These are phyloP conservation scores for Pseudogymnoascus sp. DNA, from an alignment of 2,329 filamentous ascomycete genomes.

Conservation along the genomic window DNA sequence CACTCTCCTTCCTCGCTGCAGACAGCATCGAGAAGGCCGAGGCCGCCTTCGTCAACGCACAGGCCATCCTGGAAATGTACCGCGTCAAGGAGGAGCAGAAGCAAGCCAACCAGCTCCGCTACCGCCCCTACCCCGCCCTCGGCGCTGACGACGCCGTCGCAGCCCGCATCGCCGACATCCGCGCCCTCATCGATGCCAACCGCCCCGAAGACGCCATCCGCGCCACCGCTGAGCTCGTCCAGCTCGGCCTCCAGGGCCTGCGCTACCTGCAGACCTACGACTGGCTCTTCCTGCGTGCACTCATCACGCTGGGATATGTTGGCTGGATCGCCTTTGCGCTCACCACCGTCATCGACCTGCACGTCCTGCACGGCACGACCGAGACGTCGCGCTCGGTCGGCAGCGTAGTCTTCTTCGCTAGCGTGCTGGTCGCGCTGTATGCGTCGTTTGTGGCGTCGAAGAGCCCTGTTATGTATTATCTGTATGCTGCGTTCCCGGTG, in stretches of 20 bases:
- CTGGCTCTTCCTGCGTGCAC: constrained; percentile 85
- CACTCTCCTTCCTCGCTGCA: constrained; percentile 71
- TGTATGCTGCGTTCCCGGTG: constrained; percentile 84
- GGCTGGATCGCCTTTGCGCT: constrained; percentile 93
- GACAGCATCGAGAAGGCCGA: constrained; percentile 68
- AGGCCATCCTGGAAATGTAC: constrained; percentile 91
- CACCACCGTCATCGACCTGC: constrained; percentile 78
- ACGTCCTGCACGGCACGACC: constrained; percentile 67
- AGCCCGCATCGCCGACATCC: constrained; percentile 59
- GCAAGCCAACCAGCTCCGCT: constrained; percentile 64
- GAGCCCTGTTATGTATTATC: constrained; percentile 78
- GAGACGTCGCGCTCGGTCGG: constrained; percentile 53
- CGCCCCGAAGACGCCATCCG: constrained; percentile 70
- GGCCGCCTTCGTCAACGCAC: constrained; percentile 75
- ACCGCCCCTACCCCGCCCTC: constrained; percentile 65
- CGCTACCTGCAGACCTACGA: constrained; percentile 97
- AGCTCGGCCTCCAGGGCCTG: constrained; percentile 69
- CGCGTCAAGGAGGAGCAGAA: constrained; percentile 86
- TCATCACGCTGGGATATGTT: constrained; percentile 84
- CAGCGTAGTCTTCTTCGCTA: constrained; percentile 61
- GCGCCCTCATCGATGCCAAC: constrained; percentile 54
- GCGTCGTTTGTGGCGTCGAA: constrained; percentile 71
- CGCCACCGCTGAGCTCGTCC: constrained; percentile 67
- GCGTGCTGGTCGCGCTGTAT: constrained; percentile 65
- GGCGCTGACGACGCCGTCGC: constrained; percentile 56